Conservation (phyloP, 306 rosid species). For the Acacia acuminata region DNA sequence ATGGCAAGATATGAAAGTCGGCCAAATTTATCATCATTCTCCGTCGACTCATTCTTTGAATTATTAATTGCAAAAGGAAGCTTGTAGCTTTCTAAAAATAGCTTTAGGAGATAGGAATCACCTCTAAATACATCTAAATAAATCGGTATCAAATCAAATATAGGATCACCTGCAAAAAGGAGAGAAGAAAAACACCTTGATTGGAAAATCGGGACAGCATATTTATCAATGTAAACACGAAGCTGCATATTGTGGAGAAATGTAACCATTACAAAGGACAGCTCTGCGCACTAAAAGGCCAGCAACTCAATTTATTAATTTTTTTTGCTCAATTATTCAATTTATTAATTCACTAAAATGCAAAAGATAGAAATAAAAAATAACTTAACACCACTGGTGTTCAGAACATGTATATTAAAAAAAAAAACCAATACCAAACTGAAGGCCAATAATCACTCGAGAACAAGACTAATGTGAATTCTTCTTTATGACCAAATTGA, state of each 20-base stretch:
- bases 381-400: not conserved
- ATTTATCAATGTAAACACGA: not conserved
- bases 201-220: not conserved
- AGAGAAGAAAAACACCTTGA: not conserved
- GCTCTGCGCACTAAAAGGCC: not conserved
- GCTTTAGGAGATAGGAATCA: slow-evolving; percentile 58
- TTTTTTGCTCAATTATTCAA: too few relatives aligned
- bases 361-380: slow-evolving; percentile 10
- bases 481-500: slow-evolving; percentile 7
- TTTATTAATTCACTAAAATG: not conserved
- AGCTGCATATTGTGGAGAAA: not conserved
- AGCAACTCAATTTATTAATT: not conserved
- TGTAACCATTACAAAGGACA: not conserved
- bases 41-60: slow-evolving; percentile 42
- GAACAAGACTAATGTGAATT: slow-evolving; percentile 19
- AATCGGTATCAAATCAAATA: slow-evolving; percentile 82
- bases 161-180: slow-evolving; percentile 75
- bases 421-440: not conserved
- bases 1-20: slow-evolving; percentile 84
- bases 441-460: slow-evolving; percentile 17
- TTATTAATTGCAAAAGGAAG: slow-evolving; percentile 60
- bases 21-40: slow-evolving; percentile 51
- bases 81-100: slow-evolving; percentile 76
- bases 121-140: slow-evolving; percentile 93
- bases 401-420: not conserved